phyloP scores from a whole-genome alignment of 108 stramenopile genomes.

The Aurantiochytrium sp. region DNA sequence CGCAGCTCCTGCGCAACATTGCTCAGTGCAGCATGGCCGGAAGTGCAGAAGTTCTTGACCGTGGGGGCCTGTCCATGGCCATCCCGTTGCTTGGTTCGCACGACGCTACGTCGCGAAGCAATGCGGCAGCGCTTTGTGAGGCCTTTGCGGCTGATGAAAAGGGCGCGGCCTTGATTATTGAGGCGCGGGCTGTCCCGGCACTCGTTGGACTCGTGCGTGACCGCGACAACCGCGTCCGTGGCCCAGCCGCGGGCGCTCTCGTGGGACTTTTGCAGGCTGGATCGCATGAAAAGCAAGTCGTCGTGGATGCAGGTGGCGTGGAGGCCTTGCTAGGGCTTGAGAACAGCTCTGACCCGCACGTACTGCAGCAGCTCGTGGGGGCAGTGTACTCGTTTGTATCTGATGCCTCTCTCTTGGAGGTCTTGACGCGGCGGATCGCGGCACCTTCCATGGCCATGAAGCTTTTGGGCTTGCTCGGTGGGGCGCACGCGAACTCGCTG shows the following conservation, averaged over 20 bases:
- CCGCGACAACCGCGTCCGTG: not conserved
- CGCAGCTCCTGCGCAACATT: not conserved
- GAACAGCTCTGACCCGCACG: not conserved
- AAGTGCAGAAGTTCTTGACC: not conserved
- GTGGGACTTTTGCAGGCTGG: not conserved
- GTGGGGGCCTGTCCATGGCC: not conserved
- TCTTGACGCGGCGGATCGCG: not conserved
- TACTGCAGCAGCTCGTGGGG: not conserved
- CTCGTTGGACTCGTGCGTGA: not conserved
- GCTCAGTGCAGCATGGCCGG: not conserved
- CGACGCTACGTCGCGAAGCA: not conserved
- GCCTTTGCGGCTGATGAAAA: not conserved
- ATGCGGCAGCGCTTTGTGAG: not conserved
- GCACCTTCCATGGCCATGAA: slow-evolving; percentile 12
- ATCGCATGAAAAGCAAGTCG: not conserved
- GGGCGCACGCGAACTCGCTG: not conserved
- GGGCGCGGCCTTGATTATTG: not conserved
- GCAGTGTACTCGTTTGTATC: not conserved
- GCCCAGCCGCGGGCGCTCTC: not conserved
- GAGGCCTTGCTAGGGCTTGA: not conserved
- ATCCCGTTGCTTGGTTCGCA: not conserved
- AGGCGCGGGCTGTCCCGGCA: not conserved
- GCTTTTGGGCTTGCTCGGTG: not conserved
- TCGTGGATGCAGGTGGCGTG: not conserved
- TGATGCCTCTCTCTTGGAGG: not conserved